A percentile compares a stretch with the other conserved stretches of the same genome.
These are phyloP conservation scores for Sphenostylis stenocarpa DNA, from an alignment of 306 rosid species.

Conservation along the genomic window DNA sequence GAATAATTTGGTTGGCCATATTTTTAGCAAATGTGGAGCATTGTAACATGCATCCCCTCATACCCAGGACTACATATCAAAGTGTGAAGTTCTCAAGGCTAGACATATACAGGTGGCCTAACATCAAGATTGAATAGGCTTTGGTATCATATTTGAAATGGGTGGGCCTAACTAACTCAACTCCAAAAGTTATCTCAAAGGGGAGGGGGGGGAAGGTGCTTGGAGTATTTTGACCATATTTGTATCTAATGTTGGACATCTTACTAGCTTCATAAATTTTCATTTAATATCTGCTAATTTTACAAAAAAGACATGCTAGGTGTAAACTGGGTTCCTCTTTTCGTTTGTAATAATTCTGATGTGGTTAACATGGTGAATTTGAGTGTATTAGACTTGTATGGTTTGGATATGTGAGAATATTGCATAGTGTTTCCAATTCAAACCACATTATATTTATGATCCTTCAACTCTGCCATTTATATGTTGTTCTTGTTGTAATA, in stretches of 20 bases:
- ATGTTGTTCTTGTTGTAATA: slow-evolving; percentile 1
- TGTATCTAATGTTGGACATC: neutral
- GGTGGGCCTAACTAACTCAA: neutral
- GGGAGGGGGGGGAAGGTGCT: neutral
- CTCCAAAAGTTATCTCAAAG: neutral
- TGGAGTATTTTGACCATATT: neutral
- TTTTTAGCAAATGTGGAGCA: neutral
- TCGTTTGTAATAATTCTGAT: neutral
- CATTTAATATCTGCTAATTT: neutral
- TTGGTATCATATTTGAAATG: neutral
- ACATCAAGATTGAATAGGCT: neutral
- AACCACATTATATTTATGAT: neutral
- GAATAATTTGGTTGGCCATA: neutral
- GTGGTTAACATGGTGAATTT: neutral
- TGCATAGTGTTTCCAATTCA: neutral
- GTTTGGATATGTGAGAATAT: neutral
- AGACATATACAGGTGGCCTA: neutral
- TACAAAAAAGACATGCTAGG: neutral
- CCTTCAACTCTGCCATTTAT: neutral
- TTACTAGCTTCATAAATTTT: neutral
- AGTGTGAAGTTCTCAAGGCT: neutral
- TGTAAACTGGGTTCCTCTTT: neutral
- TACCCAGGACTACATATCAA: neutral
- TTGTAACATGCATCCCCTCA: neutral
- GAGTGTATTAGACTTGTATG: neutral